Evolutionary conservation across 1,284 basidiomycete genomes (phyloP).

Genomic region (Salmacisia buchloeana): DNA sequence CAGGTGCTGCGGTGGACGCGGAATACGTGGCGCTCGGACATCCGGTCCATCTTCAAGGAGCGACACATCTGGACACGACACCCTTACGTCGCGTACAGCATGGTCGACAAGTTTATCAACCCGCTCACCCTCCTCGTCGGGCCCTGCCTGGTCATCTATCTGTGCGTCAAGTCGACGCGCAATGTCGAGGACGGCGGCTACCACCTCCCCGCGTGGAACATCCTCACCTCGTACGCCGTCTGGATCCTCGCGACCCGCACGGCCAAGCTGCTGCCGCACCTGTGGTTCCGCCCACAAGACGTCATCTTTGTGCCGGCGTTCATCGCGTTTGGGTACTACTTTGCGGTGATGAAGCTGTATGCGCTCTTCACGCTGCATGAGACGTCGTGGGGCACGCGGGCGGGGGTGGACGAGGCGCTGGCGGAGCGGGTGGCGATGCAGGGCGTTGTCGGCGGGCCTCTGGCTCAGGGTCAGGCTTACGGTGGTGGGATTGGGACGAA

Average conservation of each 20-base stretch:
- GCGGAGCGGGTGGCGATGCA: not conserved
- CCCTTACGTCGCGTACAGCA: conserved; percentile 84
- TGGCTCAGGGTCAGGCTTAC: not conserved
- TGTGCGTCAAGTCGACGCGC: conserved; percentile 72
- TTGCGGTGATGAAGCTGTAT: conserved; percentile 79
- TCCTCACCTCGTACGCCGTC: conserved; percentile 33
- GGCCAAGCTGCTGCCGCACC: conserved; percentile 77
- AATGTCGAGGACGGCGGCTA: conserved; percentile 68
- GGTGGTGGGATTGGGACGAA: not conserved
- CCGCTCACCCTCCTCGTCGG: conserved; percentile 79
- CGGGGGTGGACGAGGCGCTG: conserved; percentile 64
- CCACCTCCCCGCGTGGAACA: conserved; percentile 81
- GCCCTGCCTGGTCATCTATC: conserved; percentile 67
- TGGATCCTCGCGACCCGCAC: conserved; percentile 70
- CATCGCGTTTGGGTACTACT: conserved; percentile 54
- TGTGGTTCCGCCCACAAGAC: conserved; percentile 76
- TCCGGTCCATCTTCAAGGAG: conserved; percentile 80
- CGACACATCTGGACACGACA: conserved; percentile 77
- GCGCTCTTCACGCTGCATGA: conserved; percentile 75
- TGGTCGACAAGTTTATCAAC: conserved; percentile 88
- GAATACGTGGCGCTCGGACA: conserved; percentile 85
- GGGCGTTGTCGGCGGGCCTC: not conserved
- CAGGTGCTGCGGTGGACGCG: conserved; percentile 86
- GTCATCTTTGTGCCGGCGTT: conserved; percentile 77
- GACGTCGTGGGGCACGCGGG: conserved; percentile 83